Percentiles rank a stretch among this genome's conserved stretches.
These are phyloP conservation scores for Actinidia chinensis DNA, from an alignment of 179 eudicot genomes.

Conservation along the genomic window DNA sequence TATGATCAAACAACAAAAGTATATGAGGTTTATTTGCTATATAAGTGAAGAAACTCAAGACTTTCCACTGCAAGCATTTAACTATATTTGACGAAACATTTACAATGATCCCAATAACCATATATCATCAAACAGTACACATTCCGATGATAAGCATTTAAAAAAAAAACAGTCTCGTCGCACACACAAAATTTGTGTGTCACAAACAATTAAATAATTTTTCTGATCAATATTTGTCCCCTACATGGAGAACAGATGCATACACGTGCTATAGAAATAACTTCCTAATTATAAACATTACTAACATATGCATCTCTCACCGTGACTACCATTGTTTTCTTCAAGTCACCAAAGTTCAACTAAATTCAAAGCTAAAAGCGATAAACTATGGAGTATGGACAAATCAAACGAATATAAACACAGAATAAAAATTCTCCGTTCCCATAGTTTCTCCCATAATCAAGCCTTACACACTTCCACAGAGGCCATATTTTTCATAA, in stretches of 20 bases:
- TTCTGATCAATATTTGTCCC: too few relatives aligned
- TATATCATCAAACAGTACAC: too few relatives aligned
- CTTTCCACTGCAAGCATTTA: too few relatives aligned
- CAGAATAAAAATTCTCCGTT: neutral
- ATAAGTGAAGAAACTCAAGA: neutral
- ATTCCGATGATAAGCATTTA: too few relatives aligned
- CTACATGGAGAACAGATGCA: too few relatives aligned
- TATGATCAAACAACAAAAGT: neutral
- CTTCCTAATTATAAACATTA: too few relatives aligned
- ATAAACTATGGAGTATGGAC: neutral
- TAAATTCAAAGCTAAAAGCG: neutral
- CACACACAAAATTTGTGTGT: neutral
- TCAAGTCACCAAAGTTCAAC: slow-evolving; percentile 6
- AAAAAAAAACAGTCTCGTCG: too few relatives aligned
- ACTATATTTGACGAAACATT: neutral
- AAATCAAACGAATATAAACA: neutral
- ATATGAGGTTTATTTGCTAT: neutral
- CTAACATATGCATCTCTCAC: too few relatives aligned
- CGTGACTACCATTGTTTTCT: too few relatives aligned
- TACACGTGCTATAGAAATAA: too few relatives aligned
- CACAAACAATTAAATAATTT: neutral
- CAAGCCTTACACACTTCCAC: neutral
- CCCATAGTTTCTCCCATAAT: neutral
- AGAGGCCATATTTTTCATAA: neutral
- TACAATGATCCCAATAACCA: neutral